Conservation (phyloP, 176 grass and related monocot species). For the Cenchrus purpureus region DNA sequence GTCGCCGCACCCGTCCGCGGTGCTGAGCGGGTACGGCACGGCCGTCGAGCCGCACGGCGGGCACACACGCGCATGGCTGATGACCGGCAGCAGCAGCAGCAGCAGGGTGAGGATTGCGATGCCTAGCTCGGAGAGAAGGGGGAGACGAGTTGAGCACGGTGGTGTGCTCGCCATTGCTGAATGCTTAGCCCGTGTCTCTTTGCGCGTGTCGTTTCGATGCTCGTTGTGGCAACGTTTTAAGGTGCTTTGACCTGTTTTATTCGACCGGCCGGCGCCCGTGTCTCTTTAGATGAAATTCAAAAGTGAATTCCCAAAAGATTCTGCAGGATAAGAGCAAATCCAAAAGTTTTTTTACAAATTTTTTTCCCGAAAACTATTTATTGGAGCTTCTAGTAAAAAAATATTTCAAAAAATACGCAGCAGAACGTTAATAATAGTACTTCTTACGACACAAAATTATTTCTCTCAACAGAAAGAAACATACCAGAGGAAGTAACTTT, state of each 20-base stretch:
- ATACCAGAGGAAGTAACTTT: too few species aligned
- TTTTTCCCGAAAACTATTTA: too few species aligned
- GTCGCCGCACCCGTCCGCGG: slow-evolving; percentile 67
- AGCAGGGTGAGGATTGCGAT: neutral
- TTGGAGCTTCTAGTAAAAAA: too few species aligned
- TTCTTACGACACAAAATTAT: too few species aligned
- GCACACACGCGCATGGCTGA: slow-evolving; percentile 45
- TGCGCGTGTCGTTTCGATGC: too few species aligned
- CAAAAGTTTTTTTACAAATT: too few species aligned
- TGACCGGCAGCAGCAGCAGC: neutral
- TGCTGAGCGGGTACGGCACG: slow-evolving; percentile 82
- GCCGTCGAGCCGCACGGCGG: slow-evolving; percentile 60
- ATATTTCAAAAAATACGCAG: too few species aligned
- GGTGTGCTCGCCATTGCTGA: slow-evolving; percentile 27
- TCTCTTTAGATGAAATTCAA: too few species aligned
- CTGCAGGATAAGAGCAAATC: too few species aligned
- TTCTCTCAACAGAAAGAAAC: too few species aligned
- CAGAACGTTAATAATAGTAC: too few species aligned
- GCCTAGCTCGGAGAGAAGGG: neutral
- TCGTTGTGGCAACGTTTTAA: neutral
- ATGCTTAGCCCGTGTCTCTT: neutral
- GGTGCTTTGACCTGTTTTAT: slow-evolving; percentile 3
- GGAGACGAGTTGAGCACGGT: neutral
- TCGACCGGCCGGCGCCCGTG: neutral
- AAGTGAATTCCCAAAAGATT: too few species aligned